Evolutionary conservation across 2,329 filamentous ascomycete genomes (phyloP).

Genomic region (Fusarium bactridioides): DNA sequence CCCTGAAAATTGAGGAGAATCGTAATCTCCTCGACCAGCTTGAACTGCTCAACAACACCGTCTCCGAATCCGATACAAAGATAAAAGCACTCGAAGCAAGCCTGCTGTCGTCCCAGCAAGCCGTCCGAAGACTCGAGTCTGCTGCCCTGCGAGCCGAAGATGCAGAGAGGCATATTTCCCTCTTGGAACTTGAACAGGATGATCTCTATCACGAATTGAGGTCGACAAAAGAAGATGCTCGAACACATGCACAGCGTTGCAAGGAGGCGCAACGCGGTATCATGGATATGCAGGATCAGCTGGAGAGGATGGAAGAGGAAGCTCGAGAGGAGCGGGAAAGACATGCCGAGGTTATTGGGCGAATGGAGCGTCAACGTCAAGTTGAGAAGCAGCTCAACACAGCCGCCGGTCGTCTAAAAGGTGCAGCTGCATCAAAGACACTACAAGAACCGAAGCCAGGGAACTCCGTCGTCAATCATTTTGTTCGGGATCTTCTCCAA

Average conservation of each 20-base stretch:
- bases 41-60: constrained; percentile 81
- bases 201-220: constrained; percentile 73
- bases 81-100: constrained; percentile 80
- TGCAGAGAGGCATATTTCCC: constrained; percentile 80
- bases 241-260: constrained; percentile 83
- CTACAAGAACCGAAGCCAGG: constrained; percentile 66
- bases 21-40: constrained; percentile 81
- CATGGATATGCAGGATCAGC: constrained; percentile 80
- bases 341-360: constrained; percentile 80
- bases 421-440: constrained; percentile 76
- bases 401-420: constrained; percentile 81
- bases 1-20: constrained; percentile 83
- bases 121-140: constrained; percentile 76
- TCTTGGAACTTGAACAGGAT: constrained; percentile 84
- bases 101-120: constrained; percentile 78
- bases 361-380: constrained; percentile 83
- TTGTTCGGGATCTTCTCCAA: constrained; percentile 92
- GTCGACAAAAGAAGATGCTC: constrained; percentile 76
- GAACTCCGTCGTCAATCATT: constrained; percentile 85
- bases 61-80: constrained; percentile 80
- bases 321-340: constrained; percentile 80
- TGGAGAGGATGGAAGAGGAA: constrained; percentile 88
- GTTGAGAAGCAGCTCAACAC: constrained; percentile 84
- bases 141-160: constrained; percentile 78
- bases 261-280: constrained; percentile 84